Evolutionary conservation across 2,329 filamentous ascomycete genomes (phyloP).

Genomic region (Talaromyces atroroseus): DNA sequence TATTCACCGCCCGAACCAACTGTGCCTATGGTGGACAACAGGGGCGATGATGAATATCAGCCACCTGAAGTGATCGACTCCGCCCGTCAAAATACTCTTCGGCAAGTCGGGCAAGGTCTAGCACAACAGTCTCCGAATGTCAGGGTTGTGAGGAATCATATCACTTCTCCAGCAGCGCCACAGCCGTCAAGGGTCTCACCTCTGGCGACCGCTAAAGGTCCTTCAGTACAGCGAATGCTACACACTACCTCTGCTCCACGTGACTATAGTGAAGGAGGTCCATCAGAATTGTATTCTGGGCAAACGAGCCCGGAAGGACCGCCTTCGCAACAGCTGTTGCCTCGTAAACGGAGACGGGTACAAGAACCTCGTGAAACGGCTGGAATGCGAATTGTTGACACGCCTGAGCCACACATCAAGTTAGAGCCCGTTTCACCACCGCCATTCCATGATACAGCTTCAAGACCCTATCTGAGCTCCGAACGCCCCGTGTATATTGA

Average conservation of each 20-base stretch:
- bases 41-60: constrained; percentile 23
- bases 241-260: constrained; percentile 13
- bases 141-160: constrained; percentile 66
- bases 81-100: constrained; percentile 37
- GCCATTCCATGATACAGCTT: constrained; percentile 44
- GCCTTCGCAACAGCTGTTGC: constrained; percentile 36
- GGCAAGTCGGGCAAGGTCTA: constrained; percentile 34
- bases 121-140: constrained; percentile 44
- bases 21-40: constrained; percentile 26
- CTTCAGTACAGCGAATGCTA: constrained; percentile 48
- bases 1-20: constrained; percentile 44
- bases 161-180: constrained; percentile 67
- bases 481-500: constrained; percentile 47
- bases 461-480: constrained; percentile 30
- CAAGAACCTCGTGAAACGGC: constrained; percentile 33
- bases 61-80: constrained; percentile 27
- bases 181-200: constrained; percentile 66
- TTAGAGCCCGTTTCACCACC: constrained; percentile 59
- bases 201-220: constrained; percentile 48
- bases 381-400: constrained; percentile 28
- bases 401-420: constrained; percentile 53
- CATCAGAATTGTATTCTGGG: constrained; percentile 27
- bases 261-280: constrained; percentile 36
- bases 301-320: constrained; percentile 42
- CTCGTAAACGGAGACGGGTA: constrained; percentile 50